Evolutionary conservation across 345 rosid genomes (phyloP).

Genomic region (Eucalyptus victrix): DNA sequence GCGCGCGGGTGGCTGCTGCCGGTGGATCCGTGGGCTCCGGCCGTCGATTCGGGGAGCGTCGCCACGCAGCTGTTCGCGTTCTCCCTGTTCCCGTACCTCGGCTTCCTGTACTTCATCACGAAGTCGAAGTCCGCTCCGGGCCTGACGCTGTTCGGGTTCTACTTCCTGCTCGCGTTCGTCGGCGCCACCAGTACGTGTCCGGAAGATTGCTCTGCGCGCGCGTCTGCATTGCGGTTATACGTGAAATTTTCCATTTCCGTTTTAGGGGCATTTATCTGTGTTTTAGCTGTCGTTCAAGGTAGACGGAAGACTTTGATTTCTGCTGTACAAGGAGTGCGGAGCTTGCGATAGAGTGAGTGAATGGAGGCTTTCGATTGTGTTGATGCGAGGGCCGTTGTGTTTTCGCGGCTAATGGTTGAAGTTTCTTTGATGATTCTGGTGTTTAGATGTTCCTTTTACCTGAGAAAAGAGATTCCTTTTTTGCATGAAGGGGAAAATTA

Average conservation of each 20-base stretch:
- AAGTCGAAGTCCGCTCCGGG: slow-evolving; percentile 78
- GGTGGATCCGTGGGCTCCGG: slow-evolving; percentile 87
- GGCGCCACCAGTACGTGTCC: slow-evolving; percentile 75
- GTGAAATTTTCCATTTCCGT: neutral
- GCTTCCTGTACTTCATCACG: slow-evolving; percentile 85
- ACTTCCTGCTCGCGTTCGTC: slow-evolving; percentile 83
- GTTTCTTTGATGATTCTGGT: neutral
- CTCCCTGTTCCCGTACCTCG: slow-evolving; percentile 79
- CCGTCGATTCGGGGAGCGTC: slow-evolving; percentile 65
- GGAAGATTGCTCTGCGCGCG: neutral
- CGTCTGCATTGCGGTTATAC: neutral
- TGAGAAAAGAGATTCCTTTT: neutral
- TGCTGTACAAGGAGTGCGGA: neutral
- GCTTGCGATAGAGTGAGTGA: neutral
- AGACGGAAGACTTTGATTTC: neutral
- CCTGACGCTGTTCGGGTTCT: slow-evolving; percentile 88
- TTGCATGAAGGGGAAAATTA: neutral
- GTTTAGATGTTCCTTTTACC: neutral
- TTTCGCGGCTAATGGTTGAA: neutral
- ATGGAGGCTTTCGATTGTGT: neutral
- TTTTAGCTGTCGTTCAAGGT: neutral
- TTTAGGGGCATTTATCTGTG: neutral
- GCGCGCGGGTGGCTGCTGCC: slow-evolving; percentile 48
- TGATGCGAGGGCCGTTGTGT: neutral
- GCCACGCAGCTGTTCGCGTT: slow-evolving; percentile 75